A percentile compares a stretch with the other conserved stretches of the same genome.
Conservation (phyloP, 495 filamentous ascomycete genomes). For the Aspergillus egyptiacus region DNA sequence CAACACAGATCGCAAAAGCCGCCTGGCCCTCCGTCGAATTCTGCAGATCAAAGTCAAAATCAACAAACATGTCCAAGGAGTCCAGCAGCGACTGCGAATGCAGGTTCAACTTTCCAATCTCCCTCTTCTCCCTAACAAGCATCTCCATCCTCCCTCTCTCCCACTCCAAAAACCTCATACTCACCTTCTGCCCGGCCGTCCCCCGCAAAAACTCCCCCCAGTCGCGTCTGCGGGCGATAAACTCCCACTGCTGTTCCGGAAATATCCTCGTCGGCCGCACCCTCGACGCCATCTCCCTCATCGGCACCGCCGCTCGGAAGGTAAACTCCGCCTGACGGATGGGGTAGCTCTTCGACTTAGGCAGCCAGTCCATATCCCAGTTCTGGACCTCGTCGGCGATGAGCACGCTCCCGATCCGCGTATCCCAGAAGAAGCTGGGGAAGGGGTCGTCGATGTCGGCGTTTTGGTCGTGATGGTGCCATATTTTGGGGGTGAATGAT, state of each 20-base stretch:
- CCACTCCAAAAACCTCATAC: not conserved
- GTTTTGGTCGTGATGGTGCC: not conserved
- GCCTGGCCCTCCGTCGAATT: no score
- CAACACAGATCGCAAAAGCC: no score
- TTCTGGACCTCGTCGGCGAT: not conserved
- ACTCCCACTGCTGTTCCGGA: slow-evolving; percentile 8
- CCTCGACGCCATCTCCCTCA: not conserved
- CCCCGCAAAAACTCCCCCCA: not conserved
- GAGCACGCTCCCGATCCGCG: not conserved
- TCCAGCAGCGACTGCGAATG: no score
- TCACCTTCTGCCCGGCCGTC: not conserved
- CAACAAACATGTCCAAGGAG: no score
- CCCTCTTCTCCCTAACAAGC: not conserved
- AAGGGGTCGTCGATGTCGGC: not conserved
- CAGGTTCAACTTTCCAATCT: not conserved
- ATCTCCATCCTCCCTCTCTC: not conserved
- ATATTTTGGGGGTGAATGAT: not conserved
- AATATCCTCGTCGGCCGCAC: slow-evolving; percentile 2
- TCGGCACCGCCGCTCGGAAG: not conserved
- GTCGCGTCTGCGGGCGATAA: not conserved
- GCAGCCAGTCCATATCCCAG: not conserved
- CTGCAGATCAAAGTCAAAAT: no score
- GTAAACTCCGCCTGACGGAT: not conserved
- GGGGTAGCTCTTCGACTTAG: not conserved
- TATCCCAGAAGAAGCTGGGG: not conserved